Conservation (phyloP, 192 early-diverging fungal genomes). For the Phlyctochytrium bullatum region DNA sequence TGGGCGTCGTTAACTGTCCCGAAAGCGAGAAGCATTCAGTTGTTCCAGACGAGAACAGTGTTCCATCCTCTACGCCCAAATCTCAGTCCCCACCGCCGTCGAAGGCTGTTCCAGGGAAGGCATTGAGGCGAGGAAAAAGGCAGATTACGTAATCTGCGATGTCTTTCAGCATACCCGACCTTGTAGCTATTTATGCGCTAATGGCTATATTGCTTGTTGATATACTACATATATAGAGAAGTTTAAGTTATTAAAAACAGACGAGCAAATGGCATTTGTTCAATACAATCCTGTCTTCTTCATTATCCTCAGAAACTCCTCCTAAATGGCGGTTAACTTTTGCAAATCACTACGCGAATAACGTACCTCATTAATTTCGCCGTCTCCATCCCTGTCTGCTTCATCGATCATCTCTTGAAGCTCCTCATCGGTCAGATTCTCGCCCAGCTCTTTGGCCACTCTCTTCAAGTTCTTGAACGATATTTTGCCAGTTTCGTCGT, state of each 20-base stretch:
- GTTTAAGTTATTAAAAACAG: no score
- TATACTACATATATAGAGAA: no score
- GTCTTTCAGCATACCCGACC: no score
- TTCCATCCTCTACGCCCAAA: no score
- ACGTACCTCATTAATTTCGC: slow-evolving; percentile 49
- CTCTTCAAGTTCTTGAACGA: slow-evolving; percentile 73
- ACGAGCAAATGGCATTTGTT: no score
- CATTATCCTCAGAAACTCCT: slow-evolving; percentile 9
- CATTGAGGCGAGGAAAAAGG: no score
- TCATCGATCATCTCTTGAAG: slow-evolving; percentile 77
- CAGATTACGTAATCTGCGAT: no score
- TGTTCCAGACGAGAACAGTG: background rate
- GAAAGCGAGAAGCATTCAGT: background rate
- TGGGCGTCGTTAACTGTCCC: background rate
- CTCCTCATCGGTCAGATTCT: slow-evolving; percentile 66
- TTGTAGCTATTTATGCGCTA: no score
- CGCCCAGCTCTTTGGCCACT: slow-evolving; percentile 67
- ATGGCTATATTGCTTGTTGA: no score
- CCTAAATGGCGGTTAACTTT: background rate
- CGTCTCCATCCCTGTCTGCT: slow-evolving; percentile 70
- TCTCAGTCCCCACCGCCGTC: no score
- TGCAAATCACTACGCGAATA: background rate
- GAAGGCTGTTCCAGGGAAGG: no score
- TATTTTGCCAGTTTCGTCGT: slow-evolving; percentile 66
- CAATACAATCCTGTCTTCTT: slow-evolving; percentile 5